These are phyloP conservation scores for Eucalyptus camaldulensis DNA, from an alignment of 345 rosid genomes.

Conservation along the genomic window DNA sequence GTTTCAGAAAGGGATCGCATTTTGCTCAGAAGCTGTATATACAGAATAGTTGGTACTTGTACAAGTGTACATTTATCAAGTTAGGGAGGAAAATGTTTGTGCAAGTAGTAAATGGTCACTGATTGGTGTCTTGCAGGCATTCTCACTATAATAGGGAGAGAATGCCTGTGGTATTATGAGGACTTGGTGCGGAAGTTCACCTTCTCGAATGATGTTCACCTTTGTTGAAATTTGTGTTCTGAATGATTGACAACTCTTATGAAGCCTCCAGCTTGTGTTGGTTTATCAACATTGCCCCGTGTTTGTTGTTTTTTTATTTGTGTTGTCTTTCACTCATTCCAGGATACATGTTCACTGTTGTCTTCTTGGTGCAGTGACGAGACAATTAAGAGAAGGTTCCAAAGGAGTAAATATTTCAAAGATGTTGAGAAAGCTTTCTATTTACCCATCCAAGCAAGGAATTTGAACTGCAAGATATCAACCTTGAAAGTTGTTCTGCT, in stretches of 20 bases:
- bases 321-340: not conserved
- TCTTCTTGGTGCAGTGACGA: slow-evolving; percentile 37
- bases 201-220: not conserved
- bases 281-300: not conserved
- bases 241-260: not conserved
- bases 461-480: slow-evolving; percentile 37
- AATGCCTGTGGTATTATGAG: not conserved
- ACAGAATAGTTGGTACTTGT: not conserved
- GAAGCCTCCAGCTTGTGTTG: not conserved
- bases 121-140: not conserved
- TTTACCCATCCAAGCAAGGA: slow-evolving; percentile 47
- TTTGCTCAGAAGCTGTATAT: not conserved
- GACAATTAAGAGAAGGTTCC: slow-evolving; percentile 28
- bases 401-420: slow-evolving; percentile 33
- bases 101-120: not conserved
- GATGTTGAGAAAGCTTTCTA: slow-evolving; percentile 54
- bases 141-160: not conserved
- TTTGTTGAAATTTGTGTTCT: not conserved
- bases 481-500: slow-evolving; percentile 38
- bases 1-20: not conserved
- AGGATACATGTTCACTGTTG: not conserved
- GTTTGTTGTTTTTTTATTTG: not conserved
- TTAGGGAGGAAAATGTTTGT: not conserved
- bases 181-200: not conserved
- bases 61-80: not conserved